Evolutionary conservation across 1,139 yeast genomes (phyloP).

Genomic region (Yamadazyma jaroonii): DNA sequence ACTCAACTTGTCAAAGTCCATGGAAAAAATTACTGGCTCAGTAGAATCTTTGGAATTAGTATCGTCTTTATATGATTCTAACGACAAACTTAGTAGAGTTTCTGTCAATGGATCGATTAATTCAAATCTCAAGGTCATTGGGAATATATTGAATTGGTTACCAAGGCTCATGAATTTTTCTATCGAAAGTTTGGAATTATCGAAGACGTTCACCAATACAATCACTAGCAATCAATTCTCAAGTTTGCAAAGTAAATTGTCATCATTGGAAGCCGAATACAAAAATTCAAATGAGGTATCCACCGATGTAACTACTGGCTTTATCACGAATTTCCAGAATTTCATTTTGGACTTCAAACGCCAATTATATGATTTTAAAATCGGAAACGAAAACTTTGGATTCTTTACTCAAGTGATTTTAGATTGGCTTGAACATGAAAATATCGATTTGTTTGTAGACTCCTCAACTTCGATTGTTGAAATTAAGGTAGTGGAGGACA

Average conservation of each 20-base stretch:
- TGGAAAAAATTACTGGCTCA: slow-evolving; percentile 6
- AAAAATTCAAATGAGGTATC: slow-evolving; percentile 12
- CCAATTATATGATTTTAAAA: slow-evolving; percentile 25
- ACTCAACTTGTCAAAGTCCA: slow-evolving; percentile 22
- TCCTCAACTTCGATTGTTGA: slow-evolving; percentile 23
- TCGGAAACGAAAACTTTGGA: slow-evolving; percentile 20
- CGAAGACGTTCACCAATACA: slow-evolving; percentile 14
- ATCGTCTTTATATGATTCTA: slow-evolving; percentile 12
- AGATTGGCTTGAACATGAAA: slow-evolving; percentile 32
- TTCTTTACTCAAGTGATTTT: slow-evolving; percentile 49
- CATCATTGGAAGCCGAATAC: slow-evolving; percentile 13
- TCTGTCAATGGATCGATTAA: slow-evolving; percentile 18
- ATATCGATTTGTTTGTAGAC: slow-evolving; percentile 17
- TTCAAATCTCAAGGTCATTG: slow-evolving; percentile 18
- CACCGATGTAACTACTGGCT: slow-evolving; percentile 15
- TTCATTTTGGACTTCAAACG: slow-evolving; percentile 4
- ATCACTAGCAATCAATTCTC: slow-evolving; percentile 17
- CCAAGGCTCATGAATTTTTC: slow-evolving; percentile 53
- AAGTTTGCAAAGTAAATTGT: slow-evolving; percentile 18
- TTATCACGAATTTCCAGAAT: slow-evolving; percentile 7
- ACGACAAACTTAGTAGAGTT: slow-evolving; percentile 14
- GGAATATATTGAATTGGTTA: slow-evolving; percentile 32
- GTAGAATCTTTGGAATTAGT: slow-evolving; percentile 9
- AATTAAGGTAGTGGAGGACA: slow-evolving; percentile 26
- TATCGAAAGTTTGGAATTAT: slow-evolving; percentile 24